These are phyloP conservation scores for Glycine soja DNA, from an alignment of 306 rosid genomes.

Conservation along the genomic window DNA sequence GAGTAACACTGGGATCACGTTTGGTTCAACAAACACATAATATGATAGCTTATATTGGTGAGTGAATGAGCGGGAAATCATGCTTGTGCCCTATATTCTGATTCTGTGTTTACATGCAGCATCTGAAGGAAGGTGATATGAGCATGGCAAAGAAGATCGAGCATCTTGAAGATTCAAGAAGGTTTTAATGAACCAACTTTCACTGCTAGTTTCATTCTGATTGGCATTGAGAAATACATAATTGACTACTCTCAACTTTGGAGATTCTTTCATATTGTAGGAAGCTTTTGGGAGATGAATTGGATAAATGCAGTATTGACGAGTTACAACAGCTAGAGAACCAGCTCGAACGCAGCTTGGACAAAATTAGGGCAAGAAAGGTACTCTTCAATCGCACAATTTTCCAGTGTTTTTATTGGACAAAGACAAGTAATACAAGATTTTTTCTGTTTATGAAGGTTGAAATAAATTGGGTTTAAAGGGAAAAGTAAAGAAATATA, in stretches of 20 bases:
- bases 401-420: constrained; percentile 13
- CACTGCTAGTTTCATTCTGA: constrained; percentile 1
- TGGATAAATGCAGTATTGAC: constrained; percentile 67
- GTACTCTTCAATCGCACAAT: constrained; percentile 44
- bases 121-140: constrained; percentile 50
- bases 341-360: constrained; percentile 76
- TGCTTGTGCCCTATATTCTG: not conserved
- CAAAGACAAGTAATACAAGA: not conserved
- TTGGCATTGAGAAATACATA: constrained; percentile 7
- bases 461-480: constrained; percentile 1
- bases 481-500: not conserved
- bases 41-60: not conserved
- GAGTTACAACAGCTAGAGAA: constrained; percentile 72
- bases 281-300: constrained; percentile 76
- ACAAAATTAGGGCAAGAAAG: constrained; percentile 84
- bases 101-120: constrained; percentile 50
- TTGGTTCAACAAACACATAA: not conserved
- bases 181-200: constrained; percentile 51
- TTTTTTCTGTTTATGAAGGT: not conserved
- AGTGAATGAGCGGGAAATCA: not conserved
- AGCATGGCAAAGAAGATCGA: constrained; percentile 66
- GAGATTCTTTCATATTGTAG: constrained; percentile 49
- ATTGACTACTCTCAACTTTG: constrained; percentile 1
- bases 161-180: constrained; percentile 64
- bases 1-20: not conserved